Evolutionary conservation across 2,329 filamentous ascomycete species (phyloP), one percentile per base, ranked within the genome.

Genomic region (Kalmusia sp.): DNA sequence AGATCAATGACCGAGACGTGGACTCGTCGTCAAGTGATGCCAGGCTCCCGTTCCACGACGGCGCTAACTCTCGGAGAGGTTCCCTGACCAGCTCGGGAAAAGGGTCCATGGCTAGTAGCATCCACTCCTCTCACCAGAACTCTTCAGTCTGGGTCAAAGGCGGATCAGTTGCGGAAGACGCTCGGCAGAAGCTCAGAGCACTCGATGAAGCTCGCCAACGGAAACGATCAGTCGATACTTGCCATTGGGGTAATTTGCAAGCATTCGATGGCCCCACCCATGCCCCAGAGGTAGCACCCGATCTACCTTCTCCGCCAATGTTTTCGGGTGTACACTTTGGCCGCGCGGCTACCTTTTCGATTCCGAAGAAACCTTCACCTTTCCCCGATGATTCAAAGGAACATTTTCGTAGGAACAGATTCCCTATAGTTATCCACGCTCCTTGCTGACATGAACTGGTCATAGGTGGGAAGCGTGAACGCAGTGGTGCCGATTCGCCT

Each of bases 1-100:
- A 70, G 31, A 66, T 72, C 52, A 63, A 58, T 25, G 55, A 54
- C 28, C n/a, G n/a, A n/a, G n/a, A n/a, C n/a, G n/a, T n/a, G n/a
- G n/a, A n/a, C n/a, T n/a, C n/a, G n/a, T n/a, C n/a, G n/a, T n/a
- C n/a, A n/a, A n/a, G n/a, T n/a, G n/a, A n/a, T n/a, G n/a, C n/a
- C n/a, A n/a, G n/a, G n/a, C n/a, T 46, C 51, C 6, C 24, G 5
- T 25, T 14, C 8, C 24, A 19, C 21, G 4, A 25, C 33, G n/a
- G 6, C 25, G 8, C 15, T 2, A 1, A 22, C 24, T 25, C 40
- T 17, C 9, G 21, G 24, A 46, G 46, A 9, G 14, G 6, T 17
- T 37, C 40, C 12, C n/a, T 12, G 19, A 11, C 3, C 12, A 8
- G 24, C 33, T 30, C 40, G 2, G 9, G 35, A 31, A 51, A 25